Evolutionary conservation across 192 early-diverging fungal genomes (phyloP), one percentile per base, ranked within the genome.

Genomic region (Coemansia asiatica): DNA sequence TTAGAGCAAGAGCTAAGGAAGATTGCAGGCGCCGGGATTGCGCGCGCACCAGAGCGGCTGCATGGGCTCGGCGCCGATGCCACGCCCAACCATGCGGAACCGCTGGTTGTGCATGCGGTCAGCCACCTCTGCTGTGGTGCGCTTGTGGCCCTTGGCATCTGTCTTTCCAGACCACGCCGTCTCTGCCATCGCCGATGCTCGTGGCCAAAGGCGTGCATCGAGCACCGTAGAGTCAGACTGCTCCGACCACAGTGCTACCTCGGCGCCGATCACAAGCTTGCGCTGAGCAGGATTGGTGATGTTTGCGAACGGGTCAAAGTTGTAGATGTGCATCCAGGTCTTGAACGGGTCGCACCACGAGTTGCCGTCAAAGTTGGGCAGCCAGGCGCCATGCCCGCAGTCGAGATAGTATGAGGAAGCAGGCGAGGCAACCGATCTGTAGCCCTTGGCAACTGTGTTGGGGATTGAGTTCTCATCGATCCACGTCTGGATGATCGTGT

Each of bases 301-400:
- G 28, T 84, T 85, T 44, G 84, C 80, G 50, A 81, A 82, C 38
- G 87, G 79, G 63, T 90, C 84, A 69, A 84, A 91, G 54, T 74
- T 69, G 70, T 92, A 90, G 51, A 90, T 83, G 50, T 86, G 85
- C 77, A 88, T 85, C 90, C 89, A 90, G 27, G 85, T 69, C 83
- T 89, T 89, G 86, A 81, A 90, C 38, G 91, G 89, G 35, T 79
- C 82, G 75, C 90, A 92, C 89, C 90, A 92, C 29, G 88, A 90
- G 47, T 76, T 82, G 67, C 87, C 87, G 27, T 75, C 72, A 62
- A 82, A 85, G 65, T 90, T 87, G 8, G 86, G 46, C 60, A 91
- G 77, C 91, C 90, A 93, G 36, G 79, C 78, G 6, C 91, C 90
- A 62, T 87, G 87, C 6, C 90, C 89, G 69, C 90, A 93, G 76